These are phyloP conservation scores for Tremellales sp. DNA, from an alignment of 1,284 basidiomycete genomes.

Conservation along the genomic window DNA sequence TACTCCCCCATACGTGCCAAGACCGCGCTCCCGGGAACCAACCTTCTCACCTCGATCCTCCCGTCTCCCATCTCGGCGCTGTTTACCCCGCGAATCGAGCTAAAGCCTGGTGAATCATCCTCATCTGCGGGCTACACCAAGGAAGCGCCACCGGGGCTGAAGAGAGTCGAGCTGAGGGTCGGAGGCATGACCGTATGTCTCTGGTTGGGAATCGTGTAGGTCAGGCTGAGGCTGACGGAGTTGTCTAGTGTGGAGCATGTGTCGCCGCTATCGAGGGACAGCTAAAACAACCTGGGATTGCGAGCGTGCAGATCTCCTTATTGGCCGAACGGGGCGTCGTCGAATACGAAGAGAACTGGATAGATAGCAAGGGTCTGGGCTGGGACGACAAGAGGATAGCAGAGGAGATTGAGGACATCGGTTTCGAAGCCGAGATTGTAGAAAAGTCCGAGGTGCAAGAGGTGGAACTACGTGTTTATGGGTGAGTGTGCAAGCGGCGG, in stretches of 20 bases:
- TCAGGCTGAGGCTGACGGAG: constrained; percentile 7
- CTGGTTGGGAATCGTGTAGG: not conserved
- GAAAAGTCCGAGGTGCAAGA: constrained; percentile 38
- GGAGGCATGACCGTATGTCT: constrained; percentile 44
- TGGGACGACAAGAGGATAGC: constrained; percentile 80
- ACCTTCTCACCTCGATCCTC: constrained; percentile 4
- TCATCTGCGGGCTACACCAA: constrained; percentile 7
- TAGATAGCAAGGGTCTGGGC: constrained; percentile 28
- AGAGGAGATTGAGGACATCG: constrained; percentile 54
- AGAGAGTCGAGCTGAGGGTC: constrained; percentile 45
- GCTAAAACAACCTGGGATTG: constrained; percentile 82
- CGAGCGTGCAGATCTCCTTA: constrained; percentile 84
- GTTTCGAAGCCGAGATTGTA: constrained; percentile 48
- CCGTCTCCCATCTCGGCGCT: constrained; percentile 15
- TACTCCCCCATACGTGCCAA: too few species aligned
- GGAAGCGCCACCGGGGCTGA: constrained; percentile 11
- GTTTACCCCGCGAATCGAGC: constrained; percentile 13
- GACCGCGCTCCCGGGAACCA: too few species aligned
- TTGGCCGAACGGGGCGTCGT: constrained; percentile 89
- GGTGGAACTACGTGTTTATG: constrained; percentile 46
- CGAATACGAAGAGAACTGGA: constrained; percentile 69
- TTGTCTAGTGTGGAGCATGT: constrained; percentile 49
- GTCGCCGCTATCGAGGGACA: constrained; percentile 81
- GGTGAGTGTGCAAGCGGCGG: constrained; percentile 24
- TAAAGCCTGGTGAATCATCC: constrained; percentile 10